Evolutionary conservation across 306 rosid species (phyloP), one percentile per base, ranked within the genome.

Genomic region (Spatholobus suberectus): DNA sequence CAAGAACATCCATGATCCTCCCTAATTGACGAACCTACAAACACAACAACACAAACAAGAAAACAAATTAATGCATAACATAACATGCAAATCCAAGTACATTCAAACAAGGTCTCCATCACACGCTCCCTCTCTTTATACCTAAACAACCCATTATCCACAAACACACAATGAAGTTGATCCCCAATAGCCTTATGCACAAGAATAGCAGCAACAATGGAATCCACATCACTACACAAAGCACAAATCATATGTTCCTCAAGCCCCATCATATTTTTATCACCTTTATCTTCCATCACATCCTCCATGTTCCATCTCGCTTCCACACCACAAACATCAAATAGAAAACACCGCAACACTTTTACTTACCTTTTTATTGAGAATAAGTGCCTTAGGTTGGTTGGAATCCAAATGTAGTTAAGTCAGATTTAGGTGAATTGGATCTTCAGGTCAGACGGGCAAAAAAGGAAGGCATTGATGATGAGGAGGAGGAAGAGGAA

Each of bases 211-310:
- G 99, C 99, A 86, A 96, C 98, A 0, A 98, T 90, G 77, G 99
- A 96, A 88, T 96, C 99, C 41, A 96, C 99, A 77, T 98, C 99
- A 38, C 99, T 98, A 21, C 98, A 93, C 70, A 96, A 87, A 5
- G 98, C 99, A 38, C 98, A 96, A 23, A 96, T 92, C 27, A 96
- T 97, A 69, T 86, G 97, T 41, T 92, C 94, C 3, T 89, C 88
- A 4, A 90, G 87, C 47, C 89, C 90, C 17, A 92, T 94, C 0
- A 88, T 90, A 49, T 63, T 70, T 88, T 93, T 4, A 94, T 94
- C 76, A 90, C 92, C 84, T 90, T 90, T 5, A 96, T 83, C 81
- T 96, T 96, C 97, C 90, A 92, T 14, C 26, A 96, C 85, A 68
- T 91, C 87, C 81, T 96, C 97, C 98, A 96, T 96, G 78, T 85